Percentiles rank a stretch among this genome's conserved stretches.
Conservation (phyloP, 495 filamentous ascomycete genomes). For the Penicillium fimorum region DNA sequence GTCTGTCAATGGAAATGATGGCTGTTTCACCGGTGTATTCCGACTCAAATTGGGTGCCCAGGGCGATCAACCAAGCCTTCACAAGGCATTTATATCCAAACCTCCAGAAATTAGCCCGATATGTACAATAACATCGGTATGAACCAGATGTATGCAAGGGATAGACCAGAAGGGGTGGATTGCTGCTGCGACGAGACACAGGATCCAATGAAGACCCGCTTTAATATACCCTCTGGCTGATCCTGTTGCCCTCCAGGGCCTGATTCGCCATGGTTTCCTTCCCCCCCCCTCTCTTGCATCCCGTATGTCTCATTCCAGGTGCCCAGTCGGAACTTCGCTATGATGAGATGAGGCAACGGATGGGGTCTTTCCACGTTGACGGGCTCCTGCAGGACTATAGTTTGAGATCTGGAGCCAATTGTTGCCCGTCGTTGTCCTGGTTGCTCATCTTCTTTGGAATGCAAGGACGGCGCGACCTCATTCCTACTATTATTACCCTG, state of each 20-base stretch:
- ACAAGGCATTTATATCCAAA: conserved; percentile 28
- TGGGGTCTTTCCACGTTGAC: conserved; percentile 29
- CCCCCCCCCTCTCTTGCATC: conserved; percentile 20
- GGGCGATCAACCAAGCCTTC: conserved; percentile 13
- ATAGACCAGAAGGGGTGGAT: conserved; percentile 21
- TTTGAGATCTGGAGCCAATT: conserved; percentile 25
- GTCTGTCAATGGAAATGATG: not conserved
- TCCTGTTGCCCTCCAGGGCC: conserved; percentile 29
- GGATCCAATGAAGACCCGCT: conserved; percentile 31
- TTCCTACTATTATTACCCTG: conserved; percentile 30
- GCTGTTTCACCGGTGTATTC: not conserved
- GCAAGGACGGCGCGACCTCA: conserved; percentile 30
- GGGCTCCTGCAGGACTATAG: conserved; percentile 22
- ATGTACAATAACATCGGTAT: conserved; percentile 15
- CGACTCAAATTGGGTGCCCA: not conserved
- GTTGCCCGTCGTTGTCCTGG: conserved; percentile 4
- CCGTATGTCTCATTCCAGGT: conserved; percentile 33
- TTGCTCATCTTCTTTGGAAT: conserved; percentile 27
- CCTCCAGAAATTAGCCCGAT: not conserved
- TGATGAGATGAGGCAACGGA: conserved; percentile 23
- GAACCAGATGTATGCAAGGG: conserved; percentile 27
- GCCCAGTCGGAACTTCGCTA: conserved; percentile 19
- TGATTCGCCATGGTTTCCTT: conserved; percentile 25
- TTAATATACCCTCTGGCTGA: conserved; percentile 25
- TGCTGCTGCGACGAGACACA: conserved; percentile 33